A percentile compares a stretch with the other conserved stretches of the same genome.
phyloP scores from a whole-genome alignment of 768 basidiomycete species.

The Naganishia friedmannii region DNA sequence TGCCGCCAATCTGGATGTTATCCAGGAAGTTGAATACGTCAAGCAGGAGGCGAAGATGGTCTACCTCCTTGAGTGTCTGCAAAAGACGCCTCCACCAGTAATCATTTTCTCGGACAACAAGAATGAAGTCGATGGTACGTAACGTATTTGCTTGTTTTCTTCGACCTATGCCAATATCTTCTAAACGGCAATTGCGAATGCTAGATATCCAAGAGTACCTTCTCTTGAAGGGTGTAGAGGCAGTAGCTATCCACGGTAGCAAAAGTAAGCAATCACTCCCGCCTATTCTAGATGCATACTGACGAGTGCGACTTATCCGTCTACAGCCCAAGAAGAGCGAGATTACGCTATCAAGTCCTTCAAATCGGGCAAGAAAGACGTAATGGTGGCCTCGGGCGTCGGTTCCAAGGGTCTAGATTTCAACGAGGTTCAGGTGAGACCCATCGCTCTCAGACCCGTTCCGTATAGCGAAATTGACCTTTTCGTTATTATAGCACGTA shows the following conservation, averaged over 20 bases:
- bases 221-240: constrained; percentile 92
- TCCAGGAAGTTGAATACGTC: constrained; percentile 91
- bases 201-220: constrained; percentile 98
- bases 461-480: not conserved
- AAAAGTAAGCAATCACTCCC: constrained; percentile 64
- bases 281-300: not conserved
- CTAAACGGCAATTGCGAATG: not conserved
- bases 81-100: constrained; percentile 96
- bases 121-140: constrained; percentile 96
- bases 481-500: constrained; percentile 68
- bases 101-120: constrained; percentile 99
- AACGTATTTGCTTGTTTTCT: not conserved
- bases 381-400: constrained; percentile 98
- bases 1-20: constrained; percentile 92
- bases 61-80: constrained; percentile 91
- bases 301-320: constrained; percentile 1
- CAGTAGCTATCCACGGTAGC: constrained; percentile 96
- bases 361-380: constrained; percentile 94
- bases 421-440: constrained; percentile 67
- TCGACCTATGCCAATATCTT: not conserved
- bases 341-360: constrained; percentile 99
- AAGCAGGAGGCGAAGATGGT: constrained; percentile 99
- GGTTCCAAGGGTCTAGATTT: constrained; percentile 98
- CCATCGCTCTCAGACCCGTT: not conserved
- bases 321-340: constrained; percentile 88